phyloP scores from a whole-genome alignment of 1,284 basidiomycete species.

The Austroboletus niveus region DNA sequence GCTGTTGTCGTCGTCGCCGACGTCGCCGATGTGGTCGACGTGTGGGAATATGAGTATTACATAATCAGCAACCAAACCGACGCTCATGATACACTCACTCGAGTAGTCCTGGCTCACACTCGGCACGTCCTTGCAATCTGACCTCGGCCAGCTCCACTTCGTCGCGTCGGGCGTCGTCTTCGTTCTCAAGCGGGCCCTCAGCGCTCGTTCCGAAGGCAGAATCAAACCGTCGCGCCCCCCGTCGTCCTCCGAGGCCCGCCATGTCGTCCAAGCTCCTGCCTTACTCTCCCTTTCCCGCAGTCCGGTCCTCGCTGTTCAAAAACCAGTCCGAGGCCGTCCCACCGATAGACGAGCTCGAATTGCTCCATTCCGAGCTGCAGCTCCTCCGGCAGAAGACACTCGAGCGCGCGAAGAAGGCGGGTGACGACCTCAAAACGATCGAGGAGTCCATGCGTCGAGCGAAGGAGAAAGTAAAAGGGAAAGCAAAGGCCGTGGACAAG shows the following conservation, averaged over 20 bases:
- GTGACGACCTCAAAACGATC: constrained; percentile 64
- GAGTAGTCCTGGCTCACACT: constrained; percentile 25
- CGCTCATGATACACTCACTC: constrained; percentile 29
- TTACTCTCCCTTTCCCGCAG: constrained; percentile 43
- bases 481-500: constrained; percentile 65
- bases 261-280: constrained; percentile 53
- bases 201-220: constrained; percentile 10
- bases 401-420: constrained; percentile 65
- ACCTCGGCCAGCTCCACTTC: constrained; percentile 5
- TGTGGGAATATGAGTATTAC: constrained; percentile 32
- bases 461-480: constrained; percentile 74
- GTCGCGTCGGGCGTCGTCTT: constrained; percentile 21
- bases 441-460: constrained; percentile 68
- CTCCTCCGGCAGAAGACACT: constrained; percentile 51
- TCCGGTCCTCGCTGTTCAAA: constrained; percentile 58
- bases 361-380: constrained; percentile 58
- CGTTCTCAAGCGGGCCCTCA: constrained; percentile 4
- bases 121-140: constrained; percentile 17
- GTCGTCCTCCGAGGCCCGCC: constrained; percentile 20
- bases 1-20: constrained; percentile 7
- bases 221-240: constrained; percentile 6
- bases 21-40: constrained; percentile 7
- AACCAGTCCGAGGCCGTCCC: constrained; percentile 64
- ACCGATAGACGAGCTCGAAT: constrained; percentile 67
- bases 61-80: constrained; percentile 31